Base-by-base conservation (phyloP, 2,329 filamentous ascomycete species). In the Sarocladiaceae sp. region DNA sequence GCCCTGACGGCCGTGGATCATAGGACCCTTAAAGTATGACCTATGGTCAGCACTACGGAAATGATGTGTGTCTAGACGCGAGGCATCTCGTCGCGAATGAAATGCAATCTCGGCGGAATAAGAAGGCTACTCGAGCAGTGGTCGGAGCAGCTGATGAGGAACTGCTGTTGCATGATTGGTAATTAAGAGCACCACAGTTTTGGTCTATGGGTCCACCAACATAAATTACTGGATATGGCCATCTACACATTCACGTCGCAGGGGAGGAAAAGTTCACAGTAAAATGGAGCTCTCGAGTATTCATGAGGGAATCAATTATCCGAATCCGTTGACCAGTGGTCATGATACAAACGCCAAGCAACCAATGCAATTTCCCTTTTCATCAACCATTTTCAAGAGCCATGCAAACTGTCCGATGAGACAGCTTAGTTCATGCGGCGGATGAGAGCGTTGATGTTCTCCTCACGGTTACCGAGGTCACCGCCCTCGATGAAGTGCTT, bases 401-500 rank as follows among this genome's bases (percentile, higher is more conserved):
- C 47, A 43, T 44, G n/a, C 53, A 44, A 46, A 27, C 27, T 12
- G 16, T 33, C 44, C 4, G 21, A 35, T 7, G 26, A 29, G 43
- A 50, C 39, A 44, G 41, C 55, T 67, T 94, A 98, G 82, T 97
- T 97, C 93, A 97, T 97, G 78, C 95, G 88, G 72, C 88, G 83
- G 77, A 98, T 85, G 66, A 97, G 82, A 62, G 73, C 78, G 74
- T 97, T 97, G 82, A 97, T 96, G 76, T 90, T 83, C 63, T 97
- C 90, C 80, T 98, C 93, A 58, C 93, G 86, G 83, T 98, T 97
- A 69, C 93, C 93, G 60, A 94, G 77, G 73, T 98, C 93, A 84
- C 93, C 93, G 73, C 91, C 93, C 80, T 96, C 87, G 53, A 97
- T 87, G 77, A 88, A 97, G 79, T 97, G 90, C 80, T 89, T 93